Evolutionary conservation across 192 early-diverging fungal species (phyloP).

Genomic region (Gonapodya sp.): DNA sequence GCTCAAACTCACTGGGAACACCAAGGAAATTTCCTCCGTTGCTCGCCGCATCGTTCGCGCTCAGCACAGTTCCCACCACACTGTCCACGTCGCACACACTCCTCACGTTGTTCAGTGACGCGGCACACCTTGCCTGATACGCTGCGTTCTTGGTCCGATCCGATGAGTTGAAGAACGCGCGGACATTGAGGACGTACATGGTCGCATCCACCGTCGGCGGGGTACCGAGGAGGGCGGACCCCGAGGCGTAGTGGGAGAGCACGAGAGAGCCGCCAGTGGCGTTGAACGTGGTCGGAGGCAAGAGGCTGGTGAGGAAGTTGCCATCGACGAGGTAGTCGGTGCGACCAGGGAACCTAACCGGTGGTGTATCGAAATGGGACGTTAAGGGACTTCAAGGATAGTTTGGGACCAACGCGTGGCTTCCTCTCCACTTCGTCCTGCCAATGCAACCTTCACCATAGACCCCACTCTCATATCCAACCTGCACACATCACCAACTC

Average conservation of each 20-base stretch:
- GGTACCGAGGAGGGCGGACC: background rate
- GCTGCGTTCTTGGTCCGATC: background rate
- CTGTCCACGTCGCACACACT: background rate
- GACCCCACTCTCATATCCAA: no score
- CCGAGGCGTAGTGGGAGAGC: background rate
- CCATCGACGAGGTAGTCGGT: background rate
- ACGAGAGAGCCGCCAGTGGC: background rate
- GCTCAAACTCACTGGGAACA: background rate
- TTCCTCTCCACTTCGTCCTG: no score
- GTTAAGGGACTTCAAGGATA: no score
- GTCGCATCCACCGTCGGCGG: background rate
- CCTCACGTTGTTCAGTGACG: background rate
- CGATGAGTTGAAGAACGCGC: background rate
- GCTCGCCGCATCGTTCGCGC: constrained; percentile 1
- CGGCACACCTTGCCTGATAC: background rate
- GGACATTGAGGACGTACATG: background rate
- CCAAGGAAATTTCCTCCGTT: background rate
- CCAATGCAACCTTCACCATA: no score
- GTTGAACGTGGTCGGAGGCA: background rate
- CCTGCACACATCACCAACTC: no score
- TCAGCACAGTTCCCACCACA: background rate
- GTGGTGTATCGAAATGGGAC: background rate
- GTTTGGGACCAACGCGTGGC: no score
- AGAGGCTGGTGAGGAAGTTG: background rate
- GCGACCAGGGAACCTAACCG: background rate